Percentiles rank a stretch among this genome's conserved stretches.
These are phyloP conservation scores for Sclerotinia sclerotiorum DNA, from an alignment of 2,329 filamentous ascomycete species.

Conservation along the genomic window DNA sequence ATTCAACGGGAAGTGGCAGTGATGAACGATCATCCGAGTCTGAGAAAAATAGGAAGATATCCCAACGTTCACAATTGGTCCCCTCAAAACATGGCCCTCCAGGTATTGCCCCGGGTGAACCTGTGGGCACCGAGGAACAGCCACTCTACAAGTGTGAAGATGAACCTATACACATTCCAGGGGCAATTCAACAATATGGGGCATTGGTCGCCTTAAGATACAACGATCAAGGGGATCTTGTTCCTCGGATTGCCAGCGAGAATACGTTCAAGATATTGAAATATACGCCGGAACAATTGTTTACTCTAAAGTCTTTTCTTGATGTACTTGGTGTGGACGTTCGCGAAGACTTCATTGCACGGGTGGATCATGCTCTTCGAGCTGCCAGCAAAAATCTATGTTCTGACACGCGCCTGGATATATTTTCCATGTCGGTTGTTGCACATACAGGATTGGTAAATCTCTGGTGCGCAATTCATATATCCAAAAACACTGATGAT, in stretches of 20 bases:
- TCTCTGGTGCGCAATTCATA: constrained; percentile 20
- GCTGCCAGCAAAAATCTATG: background rate
- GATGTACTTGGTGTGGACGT: constrained; percentile 85
- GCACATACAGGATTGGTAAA: constrained; percentile 18
- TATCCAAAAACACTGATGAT: constrained; percentile 62
- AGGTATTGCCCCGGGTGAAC: constrained; percentile 25
- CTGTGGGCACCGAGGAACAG: constrained; percentile 18
- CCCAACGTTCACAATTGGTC: constrained; percentile 28
- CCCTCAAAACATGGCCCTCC: constrained; percentile 29
- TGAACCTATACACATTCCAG: constrained; percentile 75
- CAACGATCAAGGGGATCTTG: constrained; percentile 63
- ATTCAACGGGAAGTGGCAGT: background rate
- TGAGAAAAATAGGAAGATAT: constrained; percentile 20
- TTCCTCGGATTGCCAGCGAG: constrained; percentile 75
- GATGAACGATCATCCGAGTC: background rate
- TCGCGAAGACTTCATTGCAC: constrained; percentile 16
- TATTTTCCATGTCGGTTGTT: constrained; percentile 69
- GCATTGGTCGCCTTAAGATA: constrained; percentile 72
- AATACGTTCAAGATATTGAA: constrained; percentile 75
- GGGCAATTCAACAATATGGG: constrained; percentile 68
- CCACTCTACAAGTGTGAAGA: constrained; percentile 69
- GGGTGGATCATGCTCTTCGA: constrained; percentile 16
- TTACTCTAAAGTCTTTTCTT: constrained; percentile 72
- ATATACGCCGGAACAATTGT: constrained; percentile 73
- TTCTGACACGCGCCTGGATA: constrained; percentile 75